Base-by-base conservation (phyloP, 1,139 yeast genomes). In the Casaregolazyma lundiana region DNA sequence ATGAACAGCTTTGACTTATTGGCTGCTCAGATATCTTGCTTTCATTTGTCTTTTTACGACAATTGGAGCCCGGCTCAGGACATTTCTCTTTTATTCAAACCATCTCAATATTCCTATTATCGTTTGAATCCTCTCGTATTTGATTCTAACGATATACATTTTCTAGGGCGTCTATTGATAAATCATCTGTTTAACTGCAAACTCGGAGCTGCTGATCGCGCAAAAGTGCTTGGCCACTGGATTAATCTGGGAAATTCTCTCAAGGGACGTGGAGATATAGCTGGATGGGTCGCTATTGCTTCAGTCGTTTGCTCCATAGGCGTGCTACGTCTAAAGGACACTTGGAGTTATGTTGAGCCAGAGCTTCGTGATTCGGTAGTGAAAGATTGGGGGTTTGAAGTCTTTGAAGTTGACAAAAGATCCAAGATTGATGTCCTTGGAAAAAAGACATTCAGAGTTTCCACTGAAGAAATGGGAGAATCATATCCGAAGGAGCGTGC, bases 371-470 rank as follows among this genome's bases (percentile, higher is more conserved):
- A 78, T 51, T 69, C 79, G 4, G 78, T 89, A 38, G 78, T 82
- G 44, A 81, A 81, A 49, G 95, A 86, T 58, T 92, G 97, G 97
- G 88, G 95, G 0, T 96, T 95, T 0, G 95, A 92, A 20, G 81
- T 89, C 21, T 88, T 86, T 66, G 97, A 90, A 61, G 71, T 90
- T 40, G 95, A 88, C 55, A 74, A 95, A 59, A 75, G 95, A 54
- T 76, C 81, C 44, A 71, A 84, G 66, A 71, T 78, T 20, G 73
- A 79, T 24, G 73, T 73, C 43, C 70, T 78, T 20, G 55, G 66
- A 26, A 61, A 71, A 24, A 71, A 72, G 48, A 71, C 80, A 1
- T 83, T 78, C 56, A 89, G 84, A 62, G 86, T 85, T 8, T 95
- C 96, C 0, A 95, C 97, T 2, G 84, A 94, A 58, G 95, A 95